Evolutionary conservation across 306 rosid species (phyloP).

Genomic region (Malus sylvestris): DNA sequence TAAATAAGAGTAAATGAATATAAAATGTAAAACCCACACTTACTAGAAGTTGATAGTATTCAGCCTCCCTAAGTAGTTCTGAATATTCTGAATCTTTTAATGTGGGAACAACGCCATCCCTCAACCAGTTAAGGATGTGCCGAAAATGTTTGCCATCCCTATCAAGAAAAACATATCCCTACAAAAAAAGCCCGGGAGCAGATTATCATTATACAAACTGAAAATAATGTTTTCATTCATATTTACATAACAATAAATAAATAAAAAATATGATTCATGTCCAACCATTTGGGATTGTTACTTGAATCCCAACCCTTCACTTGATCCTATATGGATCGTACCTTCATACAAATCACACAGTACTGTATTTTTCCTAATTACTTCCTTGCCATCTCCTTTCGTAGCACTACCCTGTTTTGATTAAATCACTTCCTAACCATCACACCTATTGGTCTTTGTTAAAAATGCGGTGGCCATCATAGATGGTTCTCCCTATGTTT

Average conservation of each 20-base stretch:
- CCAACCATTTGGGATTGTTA: not conserved
- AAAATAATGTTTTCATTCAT: not conserved
- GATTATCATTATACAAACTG: not conserved
- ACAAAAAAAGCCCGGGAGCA: constrained; percentile 20
- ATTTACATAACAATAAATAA: not conserved
- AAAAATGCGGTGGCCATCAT: too few species aligned
- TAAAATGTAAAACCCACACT: constrained; percentile 15
- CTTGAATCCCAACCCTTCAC: not conserved
- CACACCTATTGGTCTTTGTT: not conserved
- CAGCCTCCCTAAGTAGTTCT: constrained; percentile 80
- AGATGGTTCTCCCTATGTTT: not conserved
- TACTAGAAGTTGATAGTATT: constrained; percentile 82
- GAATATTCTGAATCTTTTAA: constrained; percentile 48
- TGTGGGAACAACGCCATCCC: constrained; percentile 72
- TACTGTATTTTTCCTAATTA: not conserved
- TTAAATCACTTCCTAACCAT: not conserved
- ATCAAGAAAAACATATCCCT: constrained; percentile 84
- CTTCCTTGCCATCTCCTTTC: too few species aligned
- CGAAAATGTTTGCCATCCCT: constrained; percentile 89
- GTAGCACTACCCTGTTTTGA: not conserved
- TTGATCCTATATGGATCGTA: not conserved
- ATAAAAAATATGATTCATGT: not conserved
- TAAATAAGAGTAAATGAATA: not conserved
- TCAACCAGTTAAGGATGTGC: constrained; percentile 91
- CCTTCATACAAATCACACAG: not conserved